Evolutionary conservation across 106 monocot species (phyloP).

Genomic region (Posidonia australis): DNA sequence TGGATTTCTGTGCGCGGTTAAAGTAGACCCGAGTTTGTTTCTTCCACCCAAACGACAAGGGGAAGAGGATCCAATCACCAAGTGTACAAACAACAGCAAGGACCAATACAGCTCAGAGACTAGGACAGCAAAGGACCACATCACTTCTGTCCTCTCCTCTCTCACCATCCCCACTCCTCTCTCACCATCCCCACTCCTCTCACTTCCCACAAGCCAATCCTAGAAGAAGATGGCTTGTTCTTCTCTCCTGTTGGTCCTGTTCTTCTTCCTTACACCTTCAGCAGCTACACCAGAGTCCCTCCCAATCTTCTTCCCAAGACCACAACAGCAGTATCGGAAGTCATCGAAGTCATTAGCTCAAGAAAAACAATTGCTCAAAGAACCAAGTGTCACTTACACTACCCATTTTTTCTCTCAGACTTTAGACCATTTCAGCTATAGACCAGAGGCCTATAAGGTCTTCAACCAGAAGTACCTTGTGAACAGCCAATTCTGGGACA

Average conservation of each 20-base stretch:
- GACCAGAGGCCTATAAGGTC: slow-evolving; percentile 26
- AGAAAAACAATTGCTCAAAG: background rate
- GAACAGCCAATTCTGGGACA: slow-evolving; percentile 55
- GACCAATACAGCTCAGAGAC: background rate
- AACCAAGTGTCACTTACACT: slow-evolving; percentile 20
- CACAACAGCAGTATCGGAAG: background rate
- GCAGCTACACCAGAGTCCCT: background rate
- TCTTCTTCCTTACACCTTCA: background rate
- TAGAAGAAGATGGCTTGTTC: background rate
- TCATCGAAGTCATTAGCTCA: background rate
- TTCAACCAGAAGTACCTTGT: slow-evolving; percentile 89
- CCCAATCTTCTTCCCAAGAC: slow-evolving; percentile 5
- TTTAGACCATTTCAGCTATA: slow-evolving; percentile 89
- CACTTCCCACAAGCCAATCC: background rate
- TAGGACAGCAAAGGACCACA: background rate
- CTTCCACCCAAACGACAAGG: background rate
- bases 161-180: too few species aligned
- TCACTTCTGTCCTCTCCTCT: background rate
- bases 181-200: background rate
- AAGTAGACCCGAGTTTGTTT: background rate
- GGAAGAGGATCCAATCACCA: background rate
- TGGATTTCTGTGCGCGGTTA: background rate
- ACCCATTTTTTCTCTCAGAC: slow-evolving; percentile 76
- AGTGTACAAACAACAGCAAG: background rate
- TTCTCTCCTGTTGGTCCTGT: background rate